Base-by-base conservation (phyloP, 257 asterid genomes). In the Nicotiana tabacum region DNA sequence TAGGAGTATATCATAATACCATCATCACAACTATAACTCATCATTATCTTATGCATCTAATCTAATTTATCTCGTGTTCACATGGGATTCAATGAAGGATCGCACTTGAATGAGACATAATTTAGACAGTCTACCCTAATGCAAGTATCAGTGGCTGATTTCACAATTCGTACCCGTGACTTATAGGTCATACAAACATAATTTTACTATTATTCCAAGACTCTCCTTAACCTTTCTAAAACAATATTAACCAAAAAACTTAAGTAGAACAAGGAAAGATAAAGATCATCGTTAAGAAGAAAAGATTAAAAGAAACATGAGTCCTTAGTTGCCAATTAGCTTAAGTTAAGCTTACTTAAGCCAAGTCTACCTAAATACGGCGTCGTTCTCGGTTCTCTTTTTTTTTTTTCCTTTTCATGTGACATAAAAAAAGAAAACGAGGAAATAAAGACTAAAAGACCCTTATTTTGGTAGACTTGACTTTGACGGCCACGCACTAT, bases 281-380 rank as follows among this genome's bases (percentile, higher is more conserved):
- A 10, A n/a, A 3, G 58, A 58, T 65, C 46, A 30, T 80, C 81
- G 62, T 55, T 32, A 6, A 39, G 24, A 2, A 57, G 64, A 17
- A 37, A 72, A 43, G 12, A 21, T 13, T 6, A 13, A 61, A 80
- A 64, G 58, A 13, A 66, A 80, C 83, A 80, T 48, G 46, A 80
- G 46, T 77, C 13, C 10, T 16, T 30, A 13, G 21, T 65, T 32
- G 8, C 46, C 72, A 32, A 87, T 82, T 86, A 85, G 88, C 90
- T 84, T 46, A 80, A 70, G 85, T 65, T 82, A 84, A 87, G 80
- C 84, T 83, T 67, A 77, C 30, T 82, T 62, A 57, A 84, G 70
- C 84, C 90, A 90, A 88, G 93, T 92, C 91, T 88, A 90, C 91
- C 85, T 77, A 86, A 90, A 88, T 91, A 90, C 90, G 91, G 87